Evolutionary conservation across 140 eudicot genomes (phyloP).

Genomic region (Erigeron philadelphicus): DNA sequence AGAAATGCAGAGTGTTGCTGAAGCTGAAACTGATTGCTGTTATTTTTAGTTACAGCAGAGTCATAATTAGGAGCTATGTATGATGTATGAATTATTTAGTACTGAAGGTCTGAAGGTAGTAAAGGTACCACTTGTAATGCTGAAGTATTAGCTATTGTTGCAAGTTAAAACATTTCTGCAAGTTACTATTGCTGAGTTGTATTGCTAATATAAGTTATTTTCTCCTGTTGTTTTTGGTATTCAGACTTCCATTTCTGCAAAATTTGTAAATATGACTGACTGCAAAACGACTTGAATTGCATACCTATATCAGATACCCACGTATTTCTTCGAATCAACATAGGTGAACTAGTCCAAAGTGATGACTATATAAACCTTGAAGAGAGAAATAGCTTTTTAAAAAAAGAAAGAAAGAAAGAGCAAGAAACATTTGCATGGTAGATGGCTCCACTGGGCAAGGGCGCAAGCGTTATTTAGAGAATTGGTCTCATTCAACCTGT

Average conservation of each 20-base stretch:
- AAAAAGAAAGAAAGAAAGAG: too few relatives aligned
- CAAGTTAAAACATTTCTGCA: background rate
- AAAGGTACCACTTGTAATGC: slow-evolving; percentile 18
- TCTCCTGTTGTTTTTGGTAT: background rate
- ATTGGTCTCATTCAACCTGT: background rate
- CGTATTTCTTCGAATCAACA: too few relatives aligned
- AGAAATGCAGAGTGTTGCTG: slow-evolving; percentile 26
- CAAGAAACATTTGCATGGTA: background rate
- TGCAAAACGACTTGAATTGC: too few relatives aligned
- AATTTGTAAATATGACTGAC: too few relatives aligned
- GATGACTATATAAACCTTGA: background rate
- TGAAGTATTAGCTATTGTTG: slow-evolving; percentile 15
- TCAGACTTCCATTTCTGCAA: too few relatives aligned
- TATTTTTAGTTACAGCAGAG: slow-evolving; percentile 27
- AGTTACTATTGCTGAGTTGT: background rate
- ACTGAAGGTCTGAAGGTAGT: slow-evolving; percentile 17
- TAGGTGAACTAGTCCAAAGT: too few relatives aligned
- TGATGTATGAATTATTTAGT: slow-evolving; percentile 19
- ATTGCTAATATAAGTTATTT: background rate
- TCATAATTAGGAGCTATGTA: slow-evolving; percentile 21
- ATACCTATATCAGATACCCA: too few relatives aligned
- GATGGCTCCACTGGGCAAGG: background rate
- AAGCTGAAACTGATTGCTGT: slow-evolving; percentile 28
- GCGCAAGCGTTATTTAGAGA: background rate
- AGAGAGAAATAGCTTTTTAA: too few relatives aligned